Evolutionary conservation across 2,329 filamentous ascomycete species (phyloP).

Genomic region (Colletotrichum plurivorum): DNA sequence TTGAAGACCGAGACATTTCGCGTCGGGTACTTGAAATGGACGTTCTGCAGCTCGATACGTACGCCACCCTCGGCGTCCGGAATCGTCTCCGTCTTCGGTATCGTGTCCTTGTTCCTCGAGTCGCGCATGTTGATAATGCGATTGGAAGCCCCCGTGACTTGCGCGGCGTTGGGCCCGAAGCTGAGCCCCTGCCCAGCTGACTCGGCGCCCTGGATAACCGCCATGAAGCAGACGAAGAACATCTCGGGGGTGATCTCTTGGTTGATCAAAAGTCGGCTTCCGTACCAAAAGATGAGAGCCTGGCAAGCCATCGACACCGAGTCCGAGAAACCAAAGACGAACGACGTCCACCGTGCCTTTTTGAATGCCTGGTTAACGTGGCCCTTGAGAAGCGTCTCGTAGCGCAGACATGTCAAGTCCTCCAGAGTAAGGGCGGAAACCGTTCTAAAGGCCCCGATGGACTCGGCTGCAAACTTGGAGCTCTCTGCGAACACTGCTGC

Average conservation of each 20-base stretch:
- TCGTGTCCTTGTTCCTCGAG: conserved; percentile 53
- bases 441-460: conserved; percentile 81
- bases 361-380: conserved; percentile 73
- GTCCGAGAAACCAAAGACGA: conserved; percentile 79
- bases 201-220: conserved; percentile 77
- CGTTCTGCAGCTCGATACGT: conserved; percentile 68
- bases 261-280: conserved; percentile 69
- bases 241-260: conserved; percentile 61
- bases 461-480: conserved; percentile 81
- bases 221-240: conserved; percentile 74
- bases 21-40: conserved; percentile 74
- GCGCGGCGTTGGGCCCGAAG: conserved; percentile 75
- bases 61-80: conserved; percentile 64
- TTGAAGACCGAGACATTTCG: conserved; percentile 70
- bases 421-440: conserved; percentile 80
- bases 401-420: conserved; percentile 73
- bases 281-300: conserved; percentile 78
- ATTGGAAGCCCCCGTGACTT: conserved; percentile 71
- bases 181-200: conserved; percentile 76
- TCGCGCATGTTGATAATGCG: conserved; percentile 69
- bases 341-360: conserved; percentile 72
- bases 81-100: conserved; percentile 52
- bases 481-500: conserved; percentile 78
- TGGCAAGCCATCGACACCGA: conserved; percentile 74
- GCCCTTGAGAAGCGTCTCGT: conserved; percentile 68